Evolutionary conservation across 1,139 yeast genomes (phyloP).

Genomic region (Groenewaldozyma sp.): DNA sequence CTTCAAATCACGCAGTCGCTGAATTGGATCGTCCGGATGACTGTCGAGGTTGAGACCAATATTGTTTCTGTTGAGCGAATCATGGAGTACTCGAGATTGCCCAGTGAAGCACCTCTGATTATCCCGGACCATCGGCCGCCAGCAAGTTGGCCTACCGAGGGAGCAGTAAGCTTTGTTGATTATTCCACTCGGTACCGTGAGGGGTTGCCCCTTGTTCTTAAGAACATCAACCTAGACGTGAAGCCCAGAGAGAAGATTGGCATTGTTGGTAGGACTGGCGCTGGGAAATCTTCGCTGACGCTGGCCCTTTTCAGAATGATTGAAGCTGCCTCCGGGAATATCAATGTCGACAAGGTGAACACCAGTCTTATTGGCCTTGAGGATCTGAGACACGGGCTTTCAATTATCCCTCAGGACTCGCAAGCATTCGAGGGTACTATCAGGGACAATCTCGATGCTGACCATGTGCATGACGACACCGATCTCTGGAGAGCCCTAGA

Average conservation of each 20-base stretch:
- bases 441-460: constrained; percentile 85
- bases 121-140: constrained; percentile 64
- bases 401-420: constrained; percentile 95
- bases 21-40: constrained; percentile 97
- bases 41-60: constrained; percentile 94
- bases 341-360: constrained; percentile 62
- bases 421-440: constrained; percentile 92
- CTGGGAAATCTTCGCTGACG: constrained; percentile 90
- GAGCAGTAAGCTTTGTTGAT: constrained; percentile 60
- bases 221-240: constrained; percentile 56
- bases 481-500: constrained; percentile 81
- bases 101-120: constrained; percentile 74
- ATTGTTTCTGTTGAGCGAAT: constrained; percentile 96
- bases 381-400: constrained; percentile 75
- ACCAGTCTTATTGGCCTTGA: constrained; percentile 66
- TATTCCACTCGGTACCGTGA: constrained; percentile 83
- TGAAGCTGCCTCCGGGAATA: constrained; percentile 67
- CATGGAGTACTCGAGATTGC: constrained; percentile 67
- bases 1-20: constrained; percentile 85
- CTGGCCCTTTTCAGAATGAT: constrained; percentile 83
- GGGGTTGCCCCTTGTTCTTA: constrained; percentile 72
- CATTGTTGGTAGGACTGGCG: constrained; percentile 93
- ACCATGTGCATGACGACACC: constrained; percentile 55
- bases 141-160: constrained; percentile 66
- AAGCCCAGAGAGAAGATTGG: constrained; percentile 82